A percentile compares a stretch with the other conserved stretches of the same genome.
Conservation (phyloP, 441 rosid genomes). For the Brassica balearica region DNA sequence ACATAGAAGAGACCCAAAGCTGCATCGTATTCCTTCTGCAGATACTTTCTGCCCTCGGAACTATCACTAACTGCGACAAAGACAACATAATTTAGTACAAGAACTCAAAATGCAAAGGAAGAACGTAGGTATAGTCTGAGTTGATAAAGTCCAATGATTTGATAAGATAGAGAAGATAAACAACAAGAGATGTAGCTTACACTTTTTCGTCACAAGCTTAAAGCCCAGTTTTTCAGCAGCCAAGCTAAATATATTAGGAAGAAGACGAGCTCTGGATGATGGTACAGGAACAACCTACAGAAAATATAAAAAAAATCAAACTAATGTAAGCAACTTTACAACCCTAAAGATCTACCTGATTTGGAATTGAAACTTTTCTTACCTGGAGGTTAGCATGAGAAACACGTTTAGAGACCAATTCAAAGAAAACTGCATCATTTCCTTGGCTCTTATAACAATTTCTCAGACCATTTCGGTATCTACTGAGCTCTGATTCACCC, state of each 20-base stretch:
- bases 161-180: slow-evolving; percentile 1
- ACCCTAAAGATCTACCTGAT: not conserved
- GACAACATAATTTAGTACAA: slow-evolving; percentile 7
- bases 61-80: slow-evolving; percentile 52
- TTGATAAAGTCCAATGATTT: slow-evolving; percentile 5
- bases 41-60: slow-evolving; percentile 75
- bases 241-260: slow-evolving; percentile 71
- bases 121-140: slow-evolving; percentile 7
- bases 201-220: slow-evolving; percentile 61
- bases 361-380: slow-evolving; percentile 29
- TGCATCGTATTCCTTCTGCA: slow-evolving; percentile 64
- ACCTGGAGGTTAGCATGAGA: slow-evolving; percentile 98
- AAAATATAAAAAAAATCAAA: slow-evolving; percentile 35
- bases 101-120: not conserved
- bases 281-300: slow-evolving; percentile 81
- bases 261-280: slow-evolving; percentile 66
- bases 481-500: slow-evolving; percentile 69
- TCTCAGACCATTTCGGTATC: slow-evolving; percentile 64
- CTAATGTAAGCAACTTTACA: slow-evolving; percentile 2
- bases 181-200: slow-evolving; percentile 53
- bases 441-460: slow-evolving; percentile 64
- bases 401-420: slow-evolving; percentile 76
- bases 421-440: slow-evolving; percentile 83
- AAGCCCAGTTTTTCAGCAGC: slow-evolving; percentile 92
- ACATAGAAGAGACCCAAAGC: slow-evolving; percentile 74